Percentiles rank a stretch among this genome's conserved stretches.
These are phyloP conservation scores for Ophidiomyces ophidiicola DNA, from an alignment of 2,329 filamentous ascomycete genomes.

Conservation along the genomic window DNA sequence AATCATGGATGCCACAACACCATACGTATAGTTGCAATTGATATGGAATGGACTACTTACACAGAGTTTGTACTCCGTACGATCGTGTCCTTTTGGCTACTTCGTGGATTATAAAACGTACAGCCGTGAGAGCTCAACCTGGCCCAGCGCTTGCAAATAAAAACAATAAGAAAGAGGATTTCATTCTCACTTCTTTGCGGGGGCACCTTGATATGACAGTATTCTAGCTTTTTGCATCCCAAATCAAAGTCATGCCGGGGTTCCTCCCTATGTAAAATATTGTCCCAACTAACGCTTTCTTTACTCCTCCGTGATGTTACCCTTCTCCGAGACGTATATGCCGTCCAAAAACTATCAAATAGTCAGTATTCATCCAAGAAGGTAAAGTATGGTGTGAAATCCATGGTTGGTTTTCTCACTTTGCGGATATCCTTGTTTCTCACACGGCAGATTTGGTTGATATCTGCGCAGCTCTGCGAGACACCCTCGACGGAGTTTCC, in stretches of 20 bases:
- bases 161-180: conserved; percentile 12
- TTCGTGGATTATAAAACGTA: too few relatives aligned
- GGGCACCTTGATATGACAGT: conserved; percentile 9
- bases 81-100: too few relatives aligned
- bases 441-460: conserved; percentile 99
- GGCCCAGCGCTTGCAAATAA: conserved; percentile 8
- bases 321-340: conserved; percentile 98
- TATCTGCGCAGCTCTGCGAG: conserved; percentile 95
- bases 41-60: too few relatives aligned
- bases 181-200: conserved; percentile 7
- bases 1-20: too few relatives aligned
- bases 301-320: conserved; percentile 58
- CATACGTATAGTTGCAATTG: too few relatives aligned
- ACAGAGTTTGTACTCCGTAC: too few relatives aligned
- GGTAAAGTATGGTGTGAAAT: conserved; percentile 7
- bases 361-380: not conserved
- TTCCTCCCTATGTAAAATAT: conserved; percentile 5
- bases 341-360: conserved; percentile 83
- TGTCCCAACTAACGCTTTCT: not conserved
- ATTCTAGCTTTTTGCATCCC: conserved; percentile 9
- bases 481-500: conserved; percentile 97
- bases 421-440: conserved; percentile 99
- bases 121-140: too few relatives aligned
- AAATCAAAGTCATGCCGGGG: conserved; percentile 7
- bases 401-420: conserved; percentile 42